Conservation (phyloP, 2,329 filamentous ascomycete species). For the Fusarium torreyae region DNA sequence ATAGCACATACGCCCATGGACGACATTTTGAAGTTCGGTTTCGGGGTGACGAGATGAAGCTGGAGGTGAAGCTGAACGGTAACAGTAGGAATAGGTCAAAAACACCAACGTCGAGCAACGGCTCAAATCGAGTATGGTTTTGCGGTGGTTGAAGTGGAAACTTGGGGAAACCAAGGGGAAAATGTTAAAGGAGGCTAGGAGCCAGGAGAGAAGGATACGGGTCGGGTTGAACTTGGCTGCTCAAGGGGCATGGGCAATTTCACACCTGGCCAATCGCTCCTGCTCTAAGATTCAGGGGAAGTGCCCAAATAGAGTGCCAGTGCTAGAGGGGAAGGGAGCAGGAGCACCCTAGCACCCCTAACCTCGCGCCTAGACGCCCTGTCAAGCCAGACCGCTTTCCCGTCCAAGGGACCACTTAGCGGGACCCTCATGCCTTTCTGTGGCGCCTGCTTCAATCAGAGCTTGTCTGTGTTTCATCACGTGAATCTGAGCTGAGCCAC, state of each 20-base stretch:
- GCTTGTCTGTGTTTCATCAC: conserved; percentile 38
- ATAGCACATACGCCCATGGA: conserved; percentile 54
- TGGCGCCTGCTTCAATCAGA: conserved; percentile 36
- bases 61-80: conserved; percentile 37
- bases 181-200: conserved; percentile 53
- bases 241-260: conserved; percentile 53
- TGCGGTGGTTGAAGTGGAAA: conserved; percentile 50
- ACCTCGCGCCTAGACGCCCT: conserved; percentile 18
- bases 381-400: conserved; percentile 51
- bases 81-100: conserved; percentile 41
- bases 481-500: conserved; percentile 31
- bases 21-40: conserved; percentile 51
- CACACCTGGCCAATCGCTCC: conserved; percentile 53
- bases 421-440: conserved; percentile 36
- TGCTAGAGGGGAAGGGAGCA: conserved; percentile 25
- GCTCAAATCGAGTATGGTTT: conserved; percentile 47
- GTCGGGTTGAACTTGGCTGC: conserved; percentile 44
- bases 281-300: conserved; percentile 52
- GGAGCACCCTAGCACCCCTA: conserved; percentile 11
- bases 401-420: conserved; percentile 42
- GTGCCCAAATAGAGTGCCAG: conserved; percentile 38
- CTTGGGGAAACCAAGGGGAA: conserved; percentile 52
- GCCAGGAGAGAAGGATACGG: conserved; percentile 50
- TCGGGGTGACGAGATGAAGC: conserved; percentile 35
- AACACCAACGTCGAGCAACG: conserved; percentile 43